Evolutionary conservation across 805 yeast genomes (phyloP).

Genomic region (Peterozyma toletana): DNA sequence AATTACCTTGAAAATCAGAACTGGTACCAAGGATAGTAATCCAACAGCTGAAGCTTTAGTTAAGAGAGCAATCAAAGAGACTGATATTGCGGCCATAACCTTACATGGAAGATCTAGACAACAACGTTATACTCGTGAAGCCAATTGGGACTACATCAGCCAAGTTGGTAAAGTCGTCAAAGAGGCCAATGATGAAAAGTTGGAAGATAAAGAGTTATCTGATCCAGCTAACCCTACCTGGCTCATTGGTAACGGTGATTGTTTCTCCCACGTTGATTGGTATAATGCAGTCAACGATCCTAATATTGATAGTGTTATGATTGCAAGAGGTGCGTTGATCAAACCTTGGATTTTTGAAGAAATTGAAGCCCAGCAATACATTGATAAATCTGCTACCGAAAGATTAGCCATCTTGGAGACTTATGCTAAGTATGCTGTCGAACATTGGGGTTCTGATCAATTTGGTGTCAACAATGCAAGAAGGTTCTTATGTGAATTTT

Average conservation of each 20-base stretch:
- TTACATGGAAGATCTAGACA: slow-evolving; percentile 95
- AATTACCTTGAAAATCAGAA: slow-evolving; percentile 84
- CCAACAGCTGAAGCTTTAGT: slow-evolving; percentile 84
- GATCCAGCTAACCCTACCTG: slow-evolving; percentile 57
- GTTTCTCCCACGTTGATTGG: slow-evolving; percentile 85
- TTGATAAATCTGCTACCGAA: slow-evolving; percentile 88
- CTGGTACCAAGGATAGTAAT: slow-evolving; percentile 79
- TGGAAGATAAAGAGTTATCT: slow-evolving; percentile 51
- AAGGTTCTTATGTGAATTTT: slow-evolving; percentile 86
- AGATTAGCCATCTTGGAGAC: slow-evolving; percentile 68
- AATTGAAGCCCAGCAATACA: slow-evolving; percentile 77
- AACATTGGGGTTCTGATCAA: slow-evolving; percentile 98
- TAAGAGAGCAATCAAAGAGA: slow-evolving; percentile 62
- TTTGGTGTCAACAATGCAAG: slow-evolving; percentile 86
- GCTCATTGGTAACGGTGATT: slow-evolving; percentile 93
- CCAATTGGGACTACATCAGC: slow-evolving; percentile 87
- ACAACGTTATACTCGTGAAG: slow-evolving; percentile 85
- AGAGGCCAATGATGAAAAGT: slow-evolving; percentile 44
- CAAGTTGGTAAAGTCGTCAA: slow-evolving; percentile 66
- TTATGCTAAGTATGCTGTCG: slow-evolving; percentile 75
- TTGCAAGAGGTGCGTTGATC: slow-evolving; percentile 95
- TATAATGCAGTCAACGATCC: slow-evolving; percentile 55
- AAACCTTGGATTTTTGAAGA: slow-evolving; percentile 99
- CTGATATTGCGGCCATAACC: slow-evolving; percentile 85
- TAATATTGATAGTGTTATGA: slow-evolving; percentile 90